Evolutionary conservation across 2,329 filamentous ascomycete genomes (phyloP), one percentile per base, ranked within the genome.

Genomic region (Graphiopsis chlorocephala): DNA sequence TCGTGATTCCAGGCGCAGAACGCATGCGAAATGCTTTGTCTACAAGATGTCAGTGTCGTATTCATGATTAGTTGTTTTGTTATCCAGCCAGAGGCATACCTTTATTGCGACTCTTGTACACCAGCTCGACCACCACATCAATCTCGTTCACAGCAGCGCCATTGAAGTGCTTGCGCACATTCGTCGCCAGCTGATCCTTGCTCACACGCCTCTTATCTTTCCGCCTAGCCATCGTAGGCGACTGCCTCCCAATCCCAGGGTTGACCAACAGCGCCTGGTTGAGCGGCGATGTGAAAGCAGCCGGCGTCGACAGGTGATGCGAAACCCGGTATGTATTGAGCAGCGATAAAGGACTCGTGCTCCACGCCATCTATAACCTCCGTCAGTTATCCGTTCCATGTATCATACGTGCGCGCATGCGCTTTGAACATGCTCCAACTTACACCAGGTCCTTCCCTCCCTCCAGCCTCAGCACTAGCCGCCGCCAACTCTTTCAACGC

Each of bases 121-220:
- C 82, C 74, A 92, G 87, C 68, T 91, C 90, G 64, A 93, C 90
- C 64, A 95, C 90, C 69, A 93, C 88, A 71, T 95, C 91, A 74
- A 89, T 92, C 80, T 96, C 92, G 68, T 88, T 89, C 47, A 94
- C 86, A 17, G 89, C 90, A 69, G 91, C 83, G 35, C 86, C 87
- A 74, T 95, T 95, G 80, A 95, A 95, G 78, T 95, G 90, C 76
- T 92, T 93, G 68, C 91, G 84, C 57, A 93, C 89, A 1, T 86
- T 84, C 69, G 87, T 83, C 10, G 90, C 89, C 63, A 96, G 81
- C 69, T 90, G 85, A 42, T 92, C 88, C 74, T 90, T 90, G 72
- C 85, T 86, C 74, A 93, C 88, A 63, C 89, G 83, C 61, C 88
- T 81, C 72, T 87, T 83, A 55, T 86, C 82, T 69, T 85, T 86